Conservation (phyloP, 2,329 filamentous ascomycete genomes). For the Zalaria sp. region DNA sequence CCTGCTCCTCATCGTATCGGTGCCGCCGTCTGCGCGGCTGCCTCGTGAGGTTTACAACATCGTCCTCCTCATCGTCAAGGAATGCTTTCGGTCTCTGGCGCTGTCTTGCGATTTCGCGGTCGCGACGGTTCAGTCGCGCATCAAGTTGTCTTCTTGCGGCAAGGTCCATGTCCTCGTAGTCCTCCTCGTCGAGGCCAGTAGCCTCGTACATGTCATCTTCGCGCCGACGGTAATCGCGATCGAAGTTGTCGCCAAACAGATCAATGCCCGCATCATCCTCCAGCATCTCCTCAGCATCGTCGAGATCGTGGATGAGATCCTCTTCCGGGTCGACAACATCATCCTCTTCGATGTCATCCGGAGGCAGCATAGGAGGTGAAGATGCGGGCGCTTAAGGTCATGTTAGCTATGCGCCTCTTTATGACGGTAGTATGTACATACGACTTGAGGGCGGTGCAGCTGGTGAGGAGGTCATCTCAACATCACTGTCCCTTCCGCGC, state of each 20-base stretch:
- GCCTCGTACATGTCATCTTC: constrained; percentile 51
- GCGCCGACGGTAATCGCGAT: constrained; percentile 42
- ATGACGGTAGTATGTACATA: constrained; percentile 41
- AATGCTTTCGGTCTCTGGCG: constrained; percentile 59
- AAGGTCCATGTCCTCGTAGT: constrained; percentile 56
- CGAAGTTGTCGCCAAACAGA: constrained; percentile 56
- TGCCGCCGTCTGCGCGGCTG: constrained; percentile 76
- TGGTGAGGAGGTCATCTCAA: constrained; percentile 42
- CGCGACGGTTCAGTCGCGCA: constrained; percentile 57
- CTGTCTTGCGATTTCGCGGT: constrained; percentile 54
- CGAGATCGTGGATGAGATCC: constrained; percentile 49
- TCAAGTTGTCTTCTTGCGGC: constrained; percentile 58
- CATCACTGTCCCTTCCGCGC: constrained; percentile 50
- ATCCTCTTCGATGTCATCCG: constrained; percentile 50
- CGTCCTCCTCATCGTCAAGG: constrained; percentile 68
- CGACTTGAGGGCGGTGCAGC: constrained; percentile 48
- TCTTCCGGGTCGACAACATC: constrained; percentile 58
- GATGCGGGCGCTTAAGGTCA: constrained; percentile 35
- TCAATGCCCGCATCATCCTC: constrained; percentile 59
- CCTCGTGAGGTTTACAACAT: constrained; percentile 67
- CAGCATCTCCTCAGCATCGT: constrained; percentile 53
- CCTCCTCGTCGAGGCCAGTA: constrained; percentile 58
- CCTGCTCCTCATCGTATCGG: constrained; percentile 85
- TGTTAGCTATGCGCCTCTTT: constrained; percentile 40
- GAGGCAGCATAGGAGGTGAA: constrained; percentile 51